Percentiles rank a stretch among this genome's conserved stretches.
These are phyloP conservation scores for Sungouiella thailandica DNA, from an alignment of 805 yeast species.

Conservation along the genomic window DNA sequence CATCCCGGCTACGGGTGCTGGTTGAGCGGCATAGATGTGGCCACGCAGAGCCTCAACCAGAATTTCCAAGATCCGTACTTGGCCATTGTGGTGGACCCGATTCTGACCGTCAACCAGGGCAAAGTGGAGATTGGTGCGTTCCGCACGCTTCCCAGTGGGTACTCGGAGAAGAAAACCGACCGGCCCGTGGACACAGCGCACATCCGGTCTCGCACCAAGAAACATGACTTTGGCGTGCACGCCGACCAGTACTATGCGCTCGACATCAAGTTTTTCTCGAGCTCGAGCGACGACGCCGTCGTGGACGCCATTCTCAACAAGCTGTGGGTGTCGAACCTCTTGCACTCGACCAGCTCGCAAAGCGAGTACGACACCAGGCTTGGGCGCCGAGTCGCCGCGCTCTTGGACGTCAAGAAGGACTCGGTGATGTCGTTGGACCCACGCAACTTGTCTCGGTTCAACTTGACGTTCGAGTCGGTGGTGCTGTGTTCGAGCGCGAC, in stretches of 20 bases:
- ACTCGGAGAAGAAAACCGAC: constrained; percentile 5
- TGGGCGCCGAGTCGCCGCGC: neutral
- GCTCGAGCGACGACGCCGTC: constrained; percentile 44
- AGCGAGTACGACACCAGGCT: neutral
- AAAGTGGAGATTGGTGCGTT: constrained; percentile 85
- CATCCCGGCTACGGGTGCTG: constrained; percentile 98
- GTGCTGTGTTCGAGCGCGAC: neutral
- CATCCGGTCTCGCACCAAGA: constrained; percentile 21
- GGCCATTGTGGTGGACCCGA: constrained; percentile 86
- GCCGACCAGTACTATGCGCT: constrained; percentile 64
- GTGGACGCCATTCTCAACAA: constrained; percentile 17
- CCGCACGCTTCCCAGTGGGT: constrained; percentile 55
- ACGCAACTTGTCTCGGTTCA: neutral
- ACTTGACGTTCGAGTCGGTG: constrained; percentile 3
- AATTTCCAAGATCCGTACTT: constrained; percentile 87
- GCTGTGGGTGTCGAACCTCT: constrained; percentile 19
- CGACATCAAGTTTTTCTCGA: constrained; percentile 55
- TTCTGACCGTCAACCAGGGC: constrained; percentile 56
- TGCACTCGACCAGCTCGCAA: neutral
- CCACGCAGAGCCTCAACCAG: constrained; percentile 82
- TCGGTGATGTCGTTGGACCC: neutral
- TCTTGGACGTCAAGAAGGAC: neutral
- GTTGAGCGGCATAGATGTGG: constrained; percentile 89
- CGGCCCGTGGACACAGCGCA: neutral
- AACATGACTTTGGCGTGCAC: constrained; percentile 67